phyloP scores from a whole-genome alignment of 257 asterid species.

The Fraxinus excelsior region DNA sequence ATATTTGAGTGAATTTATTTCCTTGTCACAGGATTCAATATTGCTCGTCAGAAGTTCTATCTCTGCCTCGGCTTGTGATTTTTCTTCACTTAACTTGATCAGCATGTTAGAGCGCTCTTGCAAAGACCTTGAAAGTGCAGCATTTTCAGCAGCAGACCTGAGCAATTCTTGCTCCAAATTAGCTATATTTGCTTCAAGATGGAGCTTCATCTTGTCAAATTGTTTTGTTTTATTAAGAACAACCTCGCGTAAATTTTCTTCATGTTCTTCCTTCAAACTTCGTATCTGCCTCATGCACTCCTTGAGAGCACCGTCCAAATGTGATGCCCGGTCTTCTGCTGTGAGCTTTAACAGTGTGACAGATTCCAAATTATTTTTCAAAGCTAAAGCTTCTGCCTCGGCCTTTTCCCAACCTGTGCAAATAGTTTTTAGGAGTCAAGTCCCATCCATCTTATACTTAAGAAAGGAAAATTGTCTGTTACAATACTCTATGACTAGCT shows the following conservation, averaged over 20 bases:
- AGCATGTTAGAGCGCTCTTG: slow-evolving; percentile 94
- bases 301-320: slow-evolving; percentile 91
- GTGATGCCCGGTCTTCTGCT: slow-evolving; percentile 91
- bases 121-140: slow-evolving; percentile 84
- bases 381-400: slow-evolving; percentile 89
- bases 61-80: slow-evolving; percentile 77
- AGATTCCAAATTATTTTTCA: slow-evolving; percentile 87
- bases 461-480: background rate
- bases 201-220: slow-evolving; percentile 74
- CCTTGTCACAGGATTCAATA: slow-evolving; percentile 71
- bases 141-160: slow-evolving; percentile 85
- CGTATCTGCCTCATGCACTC: slow-evolving; percentile 97
- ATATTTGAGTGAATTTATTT: slow-evolving; percentile 75
- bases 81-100: slow-evolving; percentile 75
- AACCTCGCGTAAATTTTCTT: slow-evolving; percentile 67
- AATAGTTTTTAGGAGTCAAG: slow-evolving; percentile 19
- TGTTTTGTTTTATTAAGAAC: slow-evolving; percentile 63
- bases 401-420: slow-evolving; percentile 98
- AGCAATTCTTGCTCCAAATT: slow-evolving; percentile 75
- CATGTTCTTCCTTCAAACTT: slow-evolving; percentile 86
- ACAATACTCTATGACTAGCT: background rate
- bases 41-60: slow-evolving; percentile 65
- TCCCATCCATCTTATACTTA: slow-evolving; percentile 13
- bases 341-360: slow-evolving; percentile 90
- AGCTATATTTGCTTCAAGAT: slow-evolving; percentile 67